Evolutionary conservation across 331 rosid species (phyloP), one percentile per base, ranked within the genome.

Genomic region (Telfairia occidentalis): DNA sequence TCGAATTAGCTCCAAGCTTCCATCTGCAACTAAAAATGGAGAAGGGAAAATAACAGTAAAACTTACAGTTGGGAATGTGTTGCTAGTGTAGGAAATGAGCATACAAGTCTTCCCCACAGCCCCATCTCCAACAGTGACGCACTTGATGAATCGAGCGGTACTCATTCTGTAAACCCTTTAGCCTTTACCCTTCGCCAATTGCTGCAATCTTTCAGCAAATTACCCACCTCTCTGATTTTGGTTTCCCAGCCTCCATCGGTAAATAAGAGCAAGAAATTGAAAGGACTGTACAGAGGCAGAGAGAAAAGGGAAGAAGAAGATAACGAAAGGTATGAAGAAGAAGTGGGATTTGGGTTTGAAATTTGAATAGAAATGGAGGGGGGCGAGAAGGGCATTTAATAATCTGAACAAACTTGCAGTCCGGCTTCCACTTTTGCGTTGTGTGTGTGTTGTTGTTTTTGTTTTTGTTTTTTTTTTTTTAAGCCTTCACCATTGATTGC

Each of bases 81-180:
- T 92, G 90, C 97, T 89, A 37, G 97, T 91, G 74, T 92, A 92
- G 57, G 96, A 92, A 61, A 90, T 92, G 35, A 92, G 96, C 97
- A 90, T 90, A 73, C 97, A 92, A 0, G 97, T 92, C 79, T 92
- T 92, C 77, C 96, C 97, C 37, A 92, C 96, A 15, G 96, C 97
- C 70, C 96, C 96, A 78, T 92, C 98, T n/a, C 98, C 98, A 10
- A 92, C 98, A 0, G 96, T 92, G 11, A 92, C 96, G 78, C 98
- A 92, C 85, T 92, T 92, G 79, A 92, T 90, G 81, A 92, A 92
- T 69, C 98, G 87, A 45, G 96, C 88, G 3, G 98, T 92, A 82
- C 88, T 90, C 98, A 92, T 92, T 80, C 82, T 78, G 46, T 12
- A 48, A 43, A 61, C 35, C 70, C 66, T 5, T 13, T n/a, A 2